Percentiles rank a stretch among this genome's conserved stretches.
Evolutionary conservation across 2,329 filamentous ascomycete genomes (phyloP).

Genomic region (Neoascochyta sp.): DNA sequence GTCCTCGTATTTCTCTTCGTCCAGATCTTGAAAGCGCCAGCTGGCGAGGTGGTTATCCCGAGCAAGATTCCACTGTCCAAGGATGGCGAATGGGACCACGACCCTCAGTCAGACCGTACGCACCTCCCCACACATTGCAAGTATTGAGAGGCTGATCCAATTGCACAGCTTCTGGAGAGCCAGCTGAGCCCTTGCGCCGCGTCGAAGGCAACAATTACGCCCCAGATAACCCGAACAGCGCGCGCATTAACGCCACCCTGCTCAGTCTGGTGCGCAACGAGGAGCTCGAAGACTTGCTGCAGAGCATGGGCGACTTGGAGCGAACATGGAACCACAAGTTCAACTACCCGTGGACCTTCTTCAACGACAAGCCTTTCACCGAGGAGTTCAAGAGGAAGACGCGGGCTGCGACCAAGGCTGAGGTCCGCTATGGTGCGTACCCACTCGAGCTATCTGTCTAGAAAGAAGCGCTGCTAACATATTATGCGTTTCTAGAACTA

Average conservation of each 20-base stretch:
- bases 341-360: slow-evolving; percentile 99
- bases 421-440: slow-evolving; percentile 71
- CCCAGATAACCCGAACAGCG: slow-evolving; percentile 68
- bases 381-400: slow-evolving; percentile 89
- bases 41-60: slow-evolving; percentile 41
- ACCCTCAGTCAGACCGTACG: slow-evolving; percentile 86
- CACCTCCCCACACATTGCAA: slow-evolving; percentile 6
- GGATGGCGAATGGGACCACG: slow-evolving; percentile 63
- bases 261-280: slow-evolving; percentile 89
- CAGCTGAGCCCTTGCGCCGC: slow-evolving; percentile 70
- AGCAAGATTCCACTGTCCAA: slow-evolving; percentile 35
- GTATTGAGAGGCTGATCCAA: slow-evolving; percentile 3
- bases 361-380: slow-evolving; percentile 92
- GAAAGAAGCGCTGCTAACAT: slow-evolving; percentile 6
- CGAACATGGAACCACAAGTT: slow-evolving; percentile 97
- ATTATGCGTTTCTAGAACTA: slow-evolving; percentile 59
- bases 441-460: no score
- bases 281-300: slow-evolving; percentile 78
- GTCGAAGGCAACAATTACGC: slow-evolving; percentile 70
- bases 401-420: slow-evolving; percentile 76
- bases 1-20: slow-evolving; percentile 77
- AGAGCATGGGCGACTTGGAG: slow-evolving; percentile 88
- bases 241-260: slow-evolving; percentile 89
- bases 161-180: slow-evolving; percentile 71
- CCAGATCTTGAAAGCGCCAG: slow-evolving; percentile 63